phyloP scores from a whole-genome alignment of 2,329 filamentous ascomycete genomes.

The Tolypocladium ovalisporum region DNA sequence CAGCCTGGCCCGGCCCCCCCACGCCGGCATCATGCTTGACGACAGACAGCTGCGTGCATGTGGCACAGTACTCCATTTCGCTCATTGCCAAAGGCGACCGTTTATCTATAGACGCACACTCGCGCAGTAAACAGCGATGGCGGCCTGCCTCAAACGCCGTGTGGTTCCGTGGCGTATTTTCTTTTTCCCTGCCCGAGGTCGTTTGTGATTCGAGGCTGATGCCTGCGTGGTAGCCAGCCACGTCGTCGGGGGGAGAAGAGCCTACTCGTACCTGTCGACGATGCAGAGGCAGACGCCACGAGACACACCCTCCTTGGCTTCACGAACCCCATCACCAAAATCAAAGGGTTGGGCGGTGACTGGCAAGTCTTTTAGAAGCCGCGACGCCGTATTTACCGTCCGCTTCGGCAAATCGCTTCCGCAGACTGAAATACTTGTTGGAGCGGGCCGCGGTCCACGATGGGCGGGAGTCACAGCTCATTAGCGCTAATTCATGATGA shows the following conservation, averaged over 20 bases:
- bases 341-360: too few relatives aligned
- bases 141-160: background rate
- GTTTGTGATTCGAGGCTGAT: background rate
- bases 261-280: too few relatives aligned
- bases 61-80: background rate
- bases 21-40: background rate
- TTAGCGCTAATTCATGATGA: background rate
- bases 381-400: background rate
- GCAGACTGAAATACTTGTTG: background rate
- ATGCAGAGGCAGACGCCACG: background rate
- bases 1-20: background rate
- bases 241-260: background rate
- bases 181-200: constrained; percentile 1
- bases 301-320: too few relatives aligned
- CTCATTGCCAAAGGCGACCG: background rate
- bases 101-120: too few relatives aligned
- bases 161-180: background rate
- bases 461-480: background rate
- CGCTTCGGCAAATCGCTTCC: background rate
- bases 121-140: background rate
- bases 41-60: background rate
- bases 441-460: background rate
- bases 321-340: background rate
- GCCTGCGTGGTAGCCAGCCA: background rate
- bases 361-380: too few relatives aligned